Evolutionary conservation across 805 yeast species (phyloP).

Genomic region (Kazachstania martiniae): DNA sequence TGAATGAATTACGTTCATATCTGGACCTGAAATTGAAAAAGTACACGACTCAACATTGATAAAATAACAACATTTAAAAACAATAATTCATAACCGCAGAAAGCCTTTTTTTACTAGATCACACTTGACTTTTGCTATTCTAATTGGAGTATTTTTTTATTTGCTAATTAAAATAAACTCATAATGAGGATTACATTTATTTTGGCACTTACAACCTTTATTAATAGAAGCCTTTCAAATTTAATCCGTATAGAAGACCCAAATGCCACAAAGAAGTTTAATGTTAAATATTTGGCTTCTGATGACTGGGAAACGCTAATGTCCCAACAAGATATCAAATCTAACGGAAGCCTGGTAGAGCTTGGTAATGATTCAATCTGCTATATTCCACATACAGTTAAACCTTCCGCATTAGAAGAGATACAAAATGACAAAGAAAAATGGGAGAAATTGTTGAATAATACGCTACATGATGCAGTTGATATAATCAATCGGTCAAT

Average conservation of each 20-base stretch:
- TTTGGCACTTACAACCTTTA: too few relatives aligned
- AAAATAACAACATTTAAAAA: too few relatives aligned
- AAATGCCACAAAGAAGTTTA: conserved; percentile 10
- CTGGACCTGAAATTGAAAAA: too few relatives aligned
- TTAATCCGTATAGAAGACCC: conserved; percentile 16
- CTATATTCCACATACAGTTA: conserved; percentile 9
- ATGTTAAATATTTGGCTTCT: conserved; percentile 11
- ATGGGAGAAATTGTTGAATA: conserved; percentile 7
- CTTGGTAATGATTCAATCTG: conserved; percentile 16
- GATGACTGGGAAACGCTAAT: conserved; percentile 9
- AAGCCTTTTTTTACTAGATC: too few relatives aligned
- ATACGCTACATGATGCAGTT: conserved; percentile 12
- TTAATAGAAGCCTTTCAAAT: too few relatives aligned
- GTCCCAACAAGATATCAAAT: background rate
- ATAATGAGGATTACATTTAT: too few relatives aligned
- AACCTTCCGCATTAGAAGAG: conserved; percentile 3
- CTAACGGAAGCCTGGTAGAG: conserved; percentile 9
- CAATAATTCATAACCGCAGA: too few relatives aligned
- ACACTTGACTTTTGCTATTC: too few relatives aligned
- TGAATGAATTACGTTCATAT: too few relatives aligned
- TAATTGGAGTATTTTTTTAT: too few relatives aligned
- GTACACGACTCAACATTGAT: too few relatives aligned
- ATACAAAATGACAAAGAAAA: conserved; percentile 6
- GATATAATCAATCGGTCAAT: conserved; percentile 9
- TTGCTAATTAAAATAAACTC: too few relatives aligned